Evolutionary conservation across 768 basidiomycete species (phyloP), one percentile per base, ranked within the genome.

Genomic region (Phallus indusiatus): DNA sequence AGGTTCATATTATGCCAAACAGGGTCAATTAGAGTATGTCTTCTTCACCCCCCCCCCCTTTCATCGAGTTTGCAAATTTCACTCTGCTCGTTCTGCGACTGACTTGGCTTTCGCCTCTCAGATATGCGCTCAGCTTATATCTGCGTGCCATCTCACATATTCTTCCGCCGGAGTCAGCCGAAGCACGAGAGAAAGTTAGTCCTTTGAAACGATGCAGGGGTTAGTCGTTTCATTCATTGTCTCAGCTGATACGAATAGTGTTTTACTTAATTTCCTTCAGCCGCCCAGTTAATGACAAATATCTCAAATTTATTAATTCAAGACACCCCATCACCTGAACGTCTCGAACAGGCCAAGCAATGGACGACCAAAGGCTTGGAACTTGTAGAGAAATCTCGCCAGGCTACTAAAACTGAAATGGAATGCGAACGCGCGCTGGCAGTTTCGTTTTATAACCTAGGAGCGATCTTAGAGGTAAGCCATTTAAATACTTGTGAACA

Each of bases 121-220:
- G 86, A 21, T 83, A 78, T 62, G 85, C 86, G 0, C 72, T 83
- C 64, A 78, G 80, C 1, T 74, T 88, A 5, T 87, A 87, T 68
- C 72, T 85, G 10, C 83, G 84, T 61, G 83, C 85, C 8, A 76
- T 84, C 49, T 79, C 81, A 0, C 70, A 86, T 20, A 75, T 88
- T 50, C 72, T 86, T 16, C 82, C 81, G 2, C 69, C 74, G 0
- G 62, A 65, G 9, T 47, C 17, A 54, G 54, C 22, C 51, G 60
- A 67, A 69, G 48, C 62, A 64, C 14, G 67, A 18, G 50, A 34
- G 35, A 47, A 22, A 9, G 58, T 59, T n/a, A 37, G 17, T 22
- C 28, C 70, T 1, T 80, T 83, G 60, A 80, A 86, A 61, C 74
- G 74, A 54, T 88, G 86, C 65, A 73, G 81, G 71, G 84, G 85